Percentiles rank a stretch among this genome's conserved stretches.
Evolutionary conservation across 345 rosid species (phyloP).

Genomic region (Eutrema heterophyllum): DNA sequence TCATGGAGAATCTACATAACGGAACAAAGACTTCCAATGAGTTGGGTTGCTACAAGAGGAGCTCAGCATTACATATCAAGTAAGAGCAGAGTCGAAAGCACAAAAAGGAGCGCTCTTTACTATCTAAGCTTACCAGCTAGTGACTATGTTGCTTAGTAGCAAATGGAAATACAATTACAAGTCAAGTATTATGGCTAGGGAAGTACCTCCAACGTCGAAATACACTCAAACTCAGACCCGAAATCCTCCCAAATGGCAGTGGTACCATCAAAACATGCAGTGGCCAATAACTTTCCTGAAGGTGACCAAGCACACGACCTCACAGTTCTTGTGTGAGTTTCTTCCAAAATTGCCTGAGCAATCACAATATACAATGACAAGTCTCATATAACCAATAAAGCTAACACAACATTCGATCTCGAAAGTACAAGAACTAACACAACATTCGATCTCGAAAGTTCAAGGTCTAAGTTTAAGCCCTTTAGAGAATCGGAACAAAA

Average conservation of each 20-base stretch:
- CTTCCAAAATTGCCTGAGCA: no score
- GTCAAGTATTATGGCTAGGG: neutral
- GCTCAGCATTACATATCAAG: neutral
- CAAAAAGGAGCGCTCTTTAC: neutral
- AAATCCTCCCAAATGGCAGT: slow-evolving; percentile 77
- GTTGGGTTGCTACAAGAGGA: neutral
- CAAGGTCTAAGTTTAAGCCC: neutral
- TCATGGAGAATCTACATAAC: neutral
- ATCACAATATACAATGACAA: no score
- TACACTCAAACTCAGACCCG: slow-evolving; percentile 82
- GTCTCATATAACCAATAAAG: neutral
- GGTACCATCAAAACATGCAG: slow-evolving; percentile 92
- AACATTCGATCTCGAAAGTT: neutral
- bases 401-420: no score
- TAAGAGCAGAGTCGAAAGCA: neutral
- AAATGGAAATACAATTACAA: neutral
- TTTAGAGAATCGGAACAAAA: neutral
- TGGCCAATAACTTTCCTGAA: slow-evolving; percentile 65
- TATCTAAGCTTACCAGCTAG: neutral
- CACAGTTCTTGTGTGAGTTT: no score
- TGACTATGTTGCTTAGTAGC: neutral
- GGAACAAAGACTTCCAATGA: neutral
- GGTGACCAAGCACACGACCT: slow-evolving; percentile 98
- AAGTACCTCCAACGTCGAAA: slow-evolving; percentile 73
- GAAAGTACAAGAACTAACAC: neutral